Conservation (phyloP, 2,329 filamentous ascomycete genomes). For the Fusarium luffae region DNA sequence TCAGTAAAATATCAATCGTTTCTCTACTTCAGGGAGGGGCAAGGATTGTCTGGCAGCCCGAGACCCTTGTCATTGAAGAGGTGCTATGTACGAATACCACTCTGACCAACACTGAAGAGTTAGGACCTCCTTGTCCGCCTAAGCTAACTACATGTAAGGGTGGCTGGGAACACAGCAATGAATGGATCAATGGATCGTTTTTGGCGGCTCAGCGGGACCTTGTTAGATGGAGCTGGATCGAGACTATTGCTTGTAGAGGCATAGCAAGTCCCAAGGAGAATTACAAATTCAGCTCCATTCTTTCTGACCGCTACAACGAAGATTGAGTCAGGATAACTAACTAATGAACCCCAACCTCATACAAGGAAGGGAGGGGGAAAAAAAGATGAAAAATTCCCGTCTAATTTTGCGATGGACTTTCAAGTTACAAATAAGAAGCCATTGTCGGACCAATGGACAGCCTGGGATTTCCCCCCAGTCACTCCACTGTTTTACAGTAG, state of each 20-base stretch:
- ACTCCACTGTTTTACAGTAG: slow-evolving; percentile 12
- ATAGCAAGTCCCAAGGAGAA: background rate
- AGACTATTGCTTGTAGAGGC: slow-evolving; percentile 17
- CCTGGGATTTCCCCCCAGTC: slow-evolving; percentile 34
- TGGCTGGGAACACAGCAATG: slow-evolving; percentile 18
- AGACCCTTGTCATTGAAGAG: slow-evolving; percentile 35
- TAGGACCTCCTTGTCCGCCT: slow-evolving; percentile 14
- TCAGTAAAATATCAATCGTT: background rate
- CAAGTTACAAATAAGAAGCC: slow-evolving; percentile 33
- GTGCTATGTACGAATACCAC: slow-evolving; percentile 34
- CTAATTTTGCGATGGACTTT: slow-evolving; percentile 1
- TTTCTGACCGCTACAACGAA: slow-evolving; percentile 15
- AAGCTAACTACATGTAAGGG: background rate
- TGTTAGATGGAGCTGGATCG: slow-evolving; percentile 13
- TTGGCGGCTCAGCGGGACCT: slow-evolving; percentile 37
- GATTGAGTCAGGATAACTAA: slow-evolving; percentile 6
- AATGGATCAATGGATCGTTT: slow-evolving; percentile 15
- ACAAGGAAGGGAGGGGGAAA: background rate
- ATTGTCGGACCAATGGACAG: slow-evolving; percentile 44
- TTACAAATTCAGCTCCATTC: background rate
- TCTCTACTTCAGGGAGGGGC: background rate
- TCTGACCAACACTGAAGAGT: background rate
- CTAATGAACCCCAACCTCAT: background rate
- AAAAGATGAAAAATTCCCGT: background rate
- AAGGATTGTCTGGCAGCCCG: slow-evolving; percentile 6